A percentile compares a stretch with the other conserved stretches of the same genome.
Evolutionary conservation across 2,329 filamentous ascomycete species (phyloP).

Genomic region (Alternaria ethzedia): DNA sequence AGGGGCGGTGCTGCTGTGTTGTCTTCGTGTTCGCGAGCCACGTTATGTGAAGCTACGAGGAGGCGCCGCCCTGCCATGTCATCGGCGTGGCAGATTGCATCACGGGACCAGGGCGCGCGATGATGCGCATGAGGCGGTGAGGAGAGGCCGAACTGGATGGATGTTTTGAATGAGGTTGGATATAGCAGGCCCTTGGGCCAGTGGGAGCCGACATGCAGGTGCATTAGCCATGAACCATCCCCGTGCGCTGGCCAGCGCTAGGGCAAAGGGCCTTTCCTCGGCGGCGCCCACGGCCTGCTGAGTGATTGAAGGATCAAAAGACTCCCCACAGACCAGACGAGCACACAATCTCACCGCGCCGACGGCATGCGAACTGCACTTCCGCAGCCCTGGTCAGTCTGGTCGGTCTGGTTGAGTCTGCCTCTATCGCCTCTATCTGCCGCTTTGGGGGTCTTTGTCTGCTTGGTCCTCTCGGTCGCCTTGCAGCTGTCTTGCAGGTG

Average conservation of each 20-base stretch:
- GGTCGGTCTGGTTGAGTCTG: slow-evolving; percentile 3
- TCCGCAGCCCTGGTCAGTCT: slow-evolving; percentile 31
- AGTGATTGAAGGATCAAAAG: slow-evolving; percentile 19
- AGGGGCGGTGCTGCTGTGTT: slow-evolving; percentile 34
- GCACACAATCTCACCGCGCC: slow-evolving; percentile 29
- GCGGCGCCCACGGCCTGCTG: slow-evolving; percentile 22
- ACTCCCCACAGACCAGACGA: slow-evolving; percentile 21
- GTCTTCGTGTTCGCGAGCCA: slow-evolving; percentile 39
- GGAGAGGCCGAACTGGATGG: slow-evolving; percentile 32
- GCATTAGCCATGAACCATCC: slow-evolving; percentile 48
- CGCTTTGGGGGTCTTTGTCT: slow-evolving; percentile 16
- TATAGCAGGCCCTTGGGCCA: slow-evolving; percentile 33
- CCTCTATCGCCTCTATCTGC: slow-evolving; percentile 8
- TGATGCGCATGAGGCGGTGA: slow-evolving; percentile 48
- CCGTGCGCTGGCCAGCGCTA: slow-evolving; percentile 39
- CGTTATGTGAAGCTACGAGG: slow-evolving; percentile 30
- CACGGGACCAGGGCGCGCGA: slow-evolving; percentile 30
- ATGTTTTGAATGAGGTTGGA: slow-evolving; percentile 34
- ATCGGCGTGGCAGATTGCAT: slow-evolving; percentile 32
- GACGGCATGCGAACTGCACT: slow-evolving; percentile 38
- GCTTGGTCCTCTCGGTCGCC: too few species aligned
- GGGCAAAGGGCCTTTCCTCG: slow-evolving; percentile 30
- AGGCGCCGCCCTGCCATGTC: slow-evolving; percentile 22
- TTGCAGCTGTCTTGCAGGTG: slow-evolving; percentile 21
- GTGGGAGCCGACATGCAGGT: slow-evolving; percentile 37